Percentiles rank a stretch among this genome's conserved stretches.
These are phyloP conservation scores for Aspergillus intermedius DNA, from an alignment of 2,329 filamentous ascomycete genomes.

Conservation along the genomic window DNA sequence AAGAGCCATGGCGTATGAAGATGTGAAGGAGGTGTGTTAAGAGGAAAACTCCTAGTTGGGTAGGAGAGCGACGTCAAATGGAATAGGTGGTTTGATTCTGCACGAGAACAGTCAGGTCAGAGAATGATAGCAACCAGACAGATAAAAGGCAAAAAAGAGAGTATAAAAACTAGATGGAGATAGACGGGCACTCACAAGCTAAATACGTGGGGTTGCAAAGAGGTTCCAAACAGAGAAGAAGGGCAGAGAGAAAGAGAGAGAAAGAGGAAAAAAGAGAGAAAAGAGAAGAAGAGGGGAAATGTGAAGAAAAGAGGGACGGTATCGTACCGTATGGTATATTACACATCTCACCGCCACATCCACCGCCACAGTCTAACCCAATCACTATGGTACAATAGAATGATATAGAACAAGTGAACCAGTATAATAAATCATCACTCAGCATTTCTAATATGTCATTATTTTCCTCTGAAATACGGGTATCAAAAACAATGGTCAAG, in stretches of 20 bases:
- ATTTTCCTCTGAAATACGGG: too few species aligned
- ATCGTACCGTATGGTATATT: not conserved
- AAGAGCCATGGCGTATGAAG: constrained; percentile 39
- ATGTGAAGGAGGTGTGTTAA: constrained; percentile 9
- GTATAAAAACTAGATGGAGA: constrained; percentile 7
- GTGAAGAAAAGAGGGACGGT: not conserved
- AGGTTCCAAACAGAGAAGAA: constrained; percentile 19
- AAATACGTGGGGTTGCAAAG: constrained; percentile 23
- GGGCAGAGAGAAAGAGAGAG: constrained; percentile 19
- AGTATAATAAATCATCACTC: not conserved
- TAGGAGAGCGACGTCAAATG: constrained; percentile 8
- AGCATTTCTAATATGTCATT: too few species aligned
- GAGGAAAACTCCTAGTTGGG: constrained; percentile 1
- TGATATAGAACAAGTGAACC: not conserved
- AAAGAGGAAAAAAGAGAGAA: constrained; percentile 9
- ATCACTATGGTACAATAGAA: not conserved
- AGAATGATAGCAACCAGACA: not conserved
- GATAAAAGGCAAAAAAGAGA: constrained; percentile 5
- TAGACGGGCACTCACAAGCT: constrained; percentile 4
- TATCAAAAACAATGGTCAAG: too few species aligned
- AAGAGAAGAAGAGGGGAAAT: not conserved
- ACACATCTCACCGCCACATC: not conserved
- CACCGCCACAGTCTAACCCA: not conserved
- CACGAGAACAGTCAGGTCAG: not conserved
- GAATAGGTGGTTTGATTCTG: constrained; percentile 13